Evolutionary conservation across 2,329 filamentous ascomycete genomes (phyloP), one percentile per base, ranked within the genome.

Genomic region (Pseudogymnoascus destructans): DNA sequence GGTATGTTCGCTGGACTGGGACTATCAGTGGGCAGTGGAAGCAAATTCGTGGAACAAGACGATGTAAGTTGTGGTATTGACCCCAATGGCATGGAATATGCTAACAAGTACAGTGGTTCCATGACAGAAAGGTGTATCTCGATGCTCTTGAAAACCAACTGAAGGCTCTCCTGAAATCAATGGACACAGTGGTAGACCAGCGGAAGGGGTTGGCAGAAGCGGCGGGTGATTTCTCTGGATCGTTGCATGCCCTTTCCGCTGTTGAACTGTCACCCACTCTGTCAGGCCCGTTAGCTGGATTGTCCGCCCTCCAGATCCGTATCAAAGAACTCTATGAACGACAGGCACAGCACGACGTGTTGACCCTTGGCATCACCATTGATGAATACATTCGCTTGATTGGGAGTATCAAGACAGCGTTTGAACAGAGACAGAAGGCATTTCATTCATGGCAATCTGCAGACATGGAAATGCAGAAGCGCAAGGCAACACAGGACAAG

Each of bases 311-410:
- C 2, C 93, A 98, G 71, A 79, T 95, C 61, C 91, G 92, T 35
- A 95, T 98, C 64, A 84, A 87, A 60, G 93, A 98, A 67, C 82
- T 98, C 1, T 97, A 98, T 70, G 90, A 96, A 66, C 87, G 93
- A 19, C 93, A 98, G 72, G 93, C 93, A 9, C 90, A 96, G 73
- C 93, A 98, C 71, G 93, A 98, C 69, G 86, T 97, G 30, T 78
- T 98, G 57, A 98, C 93, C 0, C 84, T 98, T 63, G 93, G 93
- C 35, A 97, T 97, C 68, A 95, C 95, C 42, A 91, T 98, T 62
- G 93, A 98, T 64, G 93, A 98, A 73, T 98, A 98, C 73, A 95
- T 98, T 65, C 89, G 93, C 4, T 74, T 98, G 42, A 97, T 98
- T 65, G 89, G 90, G 30, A 95, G 88, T 58, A 88, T 97, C 61